These are phyloP conservation scores for Syncephalis plumigaleata DNA, from an alignment of 371 early-diverging fungal genomes.

Conservation along the genomic window DNA sequence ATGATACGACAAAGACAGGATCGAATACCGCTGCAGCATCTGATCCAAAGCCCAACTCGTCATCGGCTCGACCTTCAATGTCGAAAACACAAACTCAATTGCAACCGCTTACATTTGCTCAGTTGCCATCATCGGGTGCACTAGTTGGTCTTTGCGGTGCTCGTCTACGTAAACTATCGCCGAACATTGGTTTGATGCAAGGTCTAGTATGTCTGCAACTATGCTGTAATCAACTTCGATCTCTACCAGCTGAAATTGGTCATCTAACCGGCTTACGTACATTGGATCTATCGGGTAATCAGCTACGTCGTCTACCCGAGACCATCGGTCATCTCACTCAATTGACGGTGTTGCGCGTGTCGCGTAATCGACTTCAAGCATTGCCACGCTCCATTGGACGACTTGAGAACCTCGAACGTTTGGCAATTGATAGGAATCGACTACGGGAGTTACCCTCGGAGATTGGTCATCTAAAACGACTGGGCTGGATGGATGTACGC, in stretches of 20 bases:
- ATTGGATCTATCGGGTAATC: conserved; percentile 48
- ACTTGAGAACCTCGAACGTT: conserved; percentile 30
- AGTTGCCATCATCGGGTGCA: background rate
- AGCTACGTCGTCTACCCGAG: conserved; percentile 32
- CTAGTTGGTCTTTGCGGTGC: background rate
- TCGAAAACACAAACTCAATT: background rate
- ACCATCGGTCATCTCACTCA: conserved; percentile 44
- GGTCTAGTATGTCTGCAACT: conserved; percentile 3
- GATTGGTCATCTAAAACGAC: conserved; percentile 28
- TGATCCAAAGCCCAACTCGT: background rate
- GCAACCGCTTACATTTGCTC: background rate
- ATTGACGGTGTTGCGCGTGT: conserved; percentile 43
- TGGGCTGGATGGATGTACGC: conserved; percentile 45
- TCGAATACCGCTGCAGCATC: no score
- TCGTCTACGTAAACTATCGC: background rate
- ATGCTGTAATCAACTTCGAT: conserved; percentile 19
- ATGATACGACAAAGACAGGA: no score
- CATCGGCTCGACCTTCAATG: background rate
- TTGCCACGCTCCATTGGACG: conserved; percentile 42
- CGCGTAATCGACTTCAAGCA: conserved; percentile 35
- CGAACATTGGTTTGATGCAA: background rate
- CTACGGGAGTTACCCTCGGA: conserved; percentile 38
- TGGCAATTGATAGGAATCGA: conserved; percentile 32
- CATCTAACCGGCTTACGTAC: conserved; percentile 34
- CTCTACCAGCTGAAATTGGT: conserved; percentile 42